Percentiles rank a stretch among this genome's conserved stretches.
Conservation (phyloP, 768 basidiomycete species). For the Phylloporus sp. region DNA sequence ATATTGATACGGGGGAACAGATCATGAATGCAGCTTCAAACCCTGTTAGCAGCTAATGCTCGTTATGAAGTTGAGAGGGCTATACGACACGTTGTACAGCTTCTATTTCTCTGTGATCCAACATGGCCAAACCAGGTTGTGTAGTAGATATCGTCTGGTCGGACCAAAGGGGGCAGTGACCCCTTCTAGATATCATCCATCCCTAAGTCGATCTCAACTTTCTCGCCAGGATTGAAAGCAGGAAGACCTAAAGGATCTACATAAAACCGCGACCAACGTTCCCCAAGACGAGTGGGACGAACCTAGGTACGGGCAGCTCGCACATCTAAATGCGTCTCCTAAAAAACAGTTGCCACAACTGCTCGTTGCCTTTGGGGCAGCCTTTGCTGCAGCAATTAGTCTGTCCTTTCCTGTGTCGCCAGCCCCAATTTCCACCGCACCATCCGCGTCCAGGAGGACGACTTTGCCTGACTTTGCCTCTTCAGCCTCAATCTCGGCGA, state of each 20-base stretch:
- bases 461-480: slow-evolving; percentile 59
- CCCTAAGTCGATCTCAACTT: slow-evolving; percentile 84
- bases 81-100: slow-evolving; percentile 1
- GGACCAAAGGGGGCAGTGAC: neutral
- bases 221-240: slow-evolving; percentile 97
- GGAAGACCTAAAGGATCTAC: slow-evolving; percentile 67
- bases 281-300: slow-evolving; percentile 31
- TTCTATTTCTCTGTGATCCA: neutral
- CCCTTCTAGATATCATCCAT: slow-evolving; percentile 77
- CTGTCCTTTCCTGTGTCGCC: slow-evolving; percentile 58
- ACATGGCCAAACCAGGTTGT: neutral
- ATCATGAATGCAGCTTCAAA: neutral
- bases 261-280: slow-evolving; percentile 8
- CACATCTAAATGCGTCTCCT: slow-evolving; percentile 96
- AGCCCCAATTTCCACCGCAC: slow-evolving; percentile 55
- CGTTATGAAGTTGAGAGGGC: neutral
- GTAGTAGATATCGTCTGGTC: slow-evolving; percentile 2
- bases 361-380: slow-evolving; percentile 84
- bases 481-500: slow-evolving; percentile 88
- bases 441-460: slow-evolving; percentile 58
- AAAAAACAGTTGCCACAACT: slow-evolving; percentile 97
- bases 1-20: slow-evolving; percentile 14
- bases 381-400: slow-evolving; percentile 58
- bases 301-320: slow-evolving; percentile 95
- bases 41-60: neutral